phyloP scores from a whole-genome alignment of 805 yeast species.

The Yarrowia sp. region DNA sequence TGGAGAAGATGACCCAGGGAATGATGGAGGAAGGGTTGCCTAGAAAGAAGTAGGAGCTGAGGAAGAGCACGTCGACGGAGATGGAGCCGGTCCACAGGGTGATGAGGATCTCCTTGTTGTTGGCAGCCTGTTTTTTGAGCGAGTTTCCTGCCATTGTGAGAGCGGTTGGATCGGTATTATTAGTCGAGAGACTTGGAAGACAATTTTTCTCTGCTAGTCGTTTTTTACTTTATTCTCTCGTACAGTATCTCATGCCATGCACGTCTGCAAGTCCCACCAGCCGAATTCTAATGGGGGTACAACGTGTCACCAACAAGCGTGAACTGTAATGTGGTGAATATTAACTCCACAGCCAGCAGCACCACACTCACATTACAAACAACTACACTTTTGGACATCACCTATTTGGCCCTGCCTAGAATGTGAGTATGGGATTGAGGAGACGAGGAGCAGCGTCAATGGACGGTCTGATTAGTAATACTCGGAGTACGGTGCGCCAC shows the following conservation, averaged over 20 bases:
- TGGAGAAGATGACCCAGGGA: conserved; percentile 44
- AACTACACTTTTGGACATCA: neutral
- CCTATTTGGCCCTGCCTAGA: neutral
- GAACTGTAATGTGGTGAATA: neutral
- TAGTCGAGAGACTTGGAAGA: no score
- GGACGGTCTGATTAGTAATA: no score
- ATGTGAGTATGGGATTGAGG: neutral
- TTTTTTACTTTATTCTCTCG: neutral
- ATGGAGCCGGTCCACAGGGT: conserved; percentile 40
- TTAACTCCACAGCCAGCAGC: neutral
- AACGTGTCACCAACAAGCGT: conserved; percentile 15
- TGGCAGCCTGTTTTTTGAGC: conserved; percentile 40
- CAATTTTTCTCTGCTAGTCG: no score
- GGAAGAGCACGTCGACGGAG: conserved; percentile 41
- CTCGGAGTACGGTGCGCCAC: no score
- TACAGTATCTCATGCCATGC: neutral
- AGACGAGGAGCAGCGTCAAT: neutral
- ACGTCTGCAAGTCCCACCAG: neutral
- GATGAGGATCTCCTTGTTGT: conserved; percentile 37
- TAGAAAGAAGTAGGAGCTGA: conserved; percentile 42
- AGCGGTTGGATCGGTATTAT: no score
- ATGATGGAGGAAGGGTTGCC: conserved; percentile 47
- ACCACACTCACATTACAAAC: no score
- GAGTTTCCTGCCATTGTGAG: conserved; percentile 18
- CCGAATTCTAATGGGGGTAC: conserved; percentile 1